Conservation (phyloP, 208 protist species). For the Trypanosoma rangeli region DNA sequence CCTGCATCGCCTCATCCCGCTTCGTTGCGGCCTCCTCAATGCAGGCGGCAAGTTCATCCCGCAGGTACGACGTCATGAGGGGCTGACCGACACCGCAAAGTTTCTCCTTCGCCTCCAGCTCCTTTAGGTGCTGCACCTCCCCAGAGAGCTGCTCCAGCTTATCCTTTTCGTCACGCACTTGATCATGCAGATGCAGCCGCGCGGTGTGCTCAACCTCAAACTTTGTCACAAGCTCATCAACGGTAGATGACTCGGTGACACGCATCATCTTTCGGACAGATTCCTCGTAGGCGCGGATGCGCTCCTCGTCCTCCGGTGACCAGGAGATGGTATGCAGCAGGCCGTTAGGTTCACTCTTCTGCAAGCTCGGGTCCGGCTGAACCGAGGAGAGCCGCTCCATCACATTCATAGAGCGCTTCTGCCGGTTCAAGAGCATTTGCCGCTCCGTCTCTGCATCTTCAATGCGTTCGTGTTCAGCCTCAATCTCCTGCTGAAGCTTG, state of each 20-base stretch:
- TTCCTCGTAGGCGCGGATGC: conserved; percentile 76
- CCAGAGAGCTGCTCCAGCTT: conserved; percentile 32
- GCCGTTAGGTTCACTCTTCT: not conserved
- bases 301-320: conserved; percentile 66
- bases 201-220: conserved; percentile 61
- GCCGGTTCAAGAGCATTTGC: conserved; percentile 31
- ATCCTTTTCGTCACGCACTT: conserved; percentile 32
- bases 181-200: conserved; percentile 63
- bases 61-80: conserved; percentile 31
- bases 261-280: conserved; percentile 91
- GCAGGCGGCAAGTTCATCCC: conserved; percentile 41
- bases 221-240: conserved; percentile 40
- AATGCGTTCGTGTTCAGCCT: conserved; percentile 66
- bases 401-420: conserved; percentile 19
- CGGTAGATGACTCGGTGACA: conserved; percentile 59
- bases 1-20: conserved; percentile 21
- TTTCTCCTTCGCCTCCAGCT: conserved; percentile 3
- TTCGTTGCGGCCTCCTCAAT: conserved; percentile 36
- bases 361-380: not conserved
- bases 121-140: conserved; percentile 14
- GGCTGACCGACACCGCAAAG: conserved; percentile 13
- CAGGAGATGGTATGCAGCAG: not conserved
- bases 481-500: conserved; percentile 53
- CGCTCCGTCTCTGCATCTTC: conserved; percentile 56
- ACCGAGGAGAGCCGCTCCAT: conserved; percentile 14